Evolutionary conservation across 1,284 basidiomycete species (phyloP).

Genomic region (Takashimella koratensis): DNA sequence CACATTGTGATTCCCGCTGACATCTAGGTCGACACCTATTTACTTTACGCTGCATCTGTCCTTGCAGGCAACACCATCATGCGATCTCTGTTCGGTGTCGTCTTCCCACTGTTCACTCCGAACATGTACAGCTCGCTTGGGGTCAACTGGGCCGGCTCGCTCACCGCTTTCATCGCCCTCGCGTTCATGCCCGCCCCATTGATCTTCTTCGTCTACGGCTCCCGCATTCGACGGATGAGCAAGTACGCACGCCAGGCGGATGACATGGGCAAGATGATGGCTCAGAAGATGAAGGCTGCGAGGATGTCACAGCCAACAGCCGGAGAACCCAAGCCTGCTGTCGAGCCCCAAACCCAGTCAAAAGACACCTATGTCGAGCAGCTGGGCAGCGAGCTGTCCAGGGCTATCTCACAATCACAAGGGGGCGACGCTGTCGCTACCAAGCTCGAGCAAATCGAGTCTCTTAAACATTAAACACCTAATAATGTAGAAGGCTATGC

Average conservation of each 20-base stretch:
- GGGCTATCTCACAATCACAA: background rate
- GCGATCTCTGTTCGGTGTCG: slow-evolving; percentile 59
- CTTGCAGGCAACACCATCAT: slow-evolving; percentile 65
- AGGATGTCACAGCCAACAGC: background rate
- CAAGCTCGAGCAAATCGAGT: background rate
- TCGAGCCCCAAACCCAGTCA: background rate
- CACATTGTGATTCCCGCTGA: background rate
- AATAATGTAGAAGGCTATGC: too few species aligned
- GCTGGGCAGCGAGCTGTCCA: background rate
- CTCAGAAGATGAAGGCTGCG: slow-evolving; percentile 9
- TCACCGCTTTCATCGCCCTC: slow-evolving; percentile 31
- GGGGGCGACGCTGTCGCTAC: background rate
- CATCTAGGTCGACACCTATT: slow-evolving; percentile 62
- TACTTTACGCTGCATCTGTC: slow-evolving; percentile 54
- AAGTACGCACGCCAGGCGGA: slow-evolving; percentile 19
- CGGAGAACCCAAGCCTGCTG: too few species aligned
- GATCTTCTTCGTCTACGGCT: slow-evolving; percentile 24
- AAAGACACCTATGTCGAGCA: background rate
- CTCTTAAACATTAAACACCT: too few species aligned
- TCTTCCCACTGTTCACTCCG: slow-evolving; percentile 58
- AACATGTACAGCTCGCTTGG: slow-evolving; percentile 58
- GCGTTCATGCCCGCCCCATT: slow-evolving; percentile 20
- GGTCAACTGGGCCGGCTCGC: slow-evolving; percentile 56
- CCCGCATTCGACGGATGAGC: slow-evolving; percentile 21
- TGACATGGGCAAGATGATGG: slow-evolving; percentile 27